These are phyloP conservation scores for Alopecurus myosuroides DNA, from an alignment of 176 grass and related monocot species.

Conservation along the genomic window DNA sequence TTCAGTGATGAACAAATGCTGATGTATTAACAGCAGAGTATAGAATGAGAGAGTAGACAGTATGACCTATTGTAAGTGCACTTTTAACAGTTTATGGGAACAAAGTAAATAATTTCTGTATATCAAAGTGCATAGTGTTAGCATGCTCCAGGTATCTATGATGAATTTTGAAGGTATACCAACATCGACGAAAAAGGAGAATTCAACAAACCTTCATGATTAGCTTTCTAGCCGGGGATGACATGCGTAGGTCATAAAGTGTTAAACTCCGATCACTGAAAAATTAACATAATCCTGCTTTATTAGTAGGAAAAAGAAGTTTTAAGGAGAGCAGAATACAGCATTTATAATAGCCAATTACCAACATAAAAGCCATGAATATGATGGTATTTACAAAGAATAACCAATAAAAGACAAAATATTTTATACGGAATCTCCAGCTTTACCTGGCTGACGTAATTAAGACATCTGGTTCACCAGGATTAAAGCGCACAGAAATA, in stretches of 20 bases:
- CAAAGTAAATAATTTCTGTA: not conserved
- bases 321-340: not conserved
- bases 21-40: not conserved
- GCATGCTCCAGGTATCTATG: not conserved
- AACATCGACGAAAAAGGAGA: conserved; percentile 15
- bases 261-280: conserved; percentile 85
- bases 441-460: conserved; percentile 75
- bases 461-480: conserved; percentile 80
- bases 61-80: not conserved
- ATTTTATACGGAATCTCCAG: not conserved
- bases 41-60: not conserved
- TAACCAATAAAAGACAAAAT: not conserved
- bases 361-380: not conserved
- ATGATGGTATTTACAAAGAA: not conserved
- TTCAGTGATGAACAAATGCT: conserved; percentile 7
- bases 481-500: conserved; percentile 83
- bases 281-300: conserved; percentile 13
- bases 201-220: conserved; percentile 74
- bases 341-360: conserved; percentile 8
- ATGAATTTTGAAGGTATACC: not conserved
- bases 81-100: not conserved
- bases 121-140: not conserved
- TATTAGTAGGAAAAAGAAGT: conserved; percentile 9
- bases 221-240: conserved; percentile 83
- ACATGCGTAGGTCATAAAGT: conserved; percentile 92